phyloP scores from a whole-genome alignment of 345 rosid genomes.

The Populus pruinosa region DNA sequence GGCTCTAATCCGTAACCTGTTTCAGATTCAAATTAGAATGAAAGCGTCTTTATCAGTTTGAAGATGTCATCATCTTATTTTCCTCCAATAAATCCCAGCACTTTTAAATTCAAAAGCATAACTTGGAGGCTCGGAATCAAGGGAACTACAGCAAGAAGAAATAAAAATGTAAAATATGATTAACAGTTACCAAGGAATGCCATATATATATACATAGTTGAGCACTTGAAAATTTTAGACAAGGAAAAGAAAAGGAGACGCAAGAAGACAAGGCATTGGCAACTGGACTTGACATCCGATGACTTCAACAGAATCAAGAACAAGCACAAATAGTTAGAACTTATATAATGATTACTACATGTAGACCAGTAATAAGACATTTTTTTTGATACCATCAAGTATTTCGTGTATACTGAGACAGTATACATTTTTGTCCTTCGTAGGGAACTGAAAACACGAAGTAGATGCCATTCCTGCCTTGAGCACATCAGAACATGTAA shows the following conservation, averaged over 20 bases:
- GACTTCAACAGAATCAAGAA: neutral
- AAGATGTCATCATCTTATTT: neutral
- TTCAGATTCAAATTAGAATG: neutral
- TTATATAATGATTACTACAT: neutral
- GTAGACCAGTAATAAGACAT: neutral
- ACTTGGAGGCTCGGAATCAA: neutral
- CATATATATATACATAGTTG: neutral
- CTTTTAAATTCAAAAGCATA: constrained; percentile 1
- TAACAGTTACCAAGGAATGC: neutral
- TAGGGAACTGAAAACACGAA: no score
- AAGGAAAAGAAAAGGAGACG: neutral
- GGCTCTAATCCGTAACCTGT: neutral
- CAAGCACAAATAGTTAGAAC: no score
- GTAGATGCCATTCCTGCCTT: no score
- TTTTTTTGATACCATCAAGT: neutral
- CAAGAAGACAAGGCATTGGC: neutral
- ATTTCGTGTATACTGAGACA: neutral
- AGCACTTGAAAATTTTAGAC: neutral
- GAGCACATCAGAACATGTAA: neutral
- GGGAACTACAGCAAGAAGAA: neutral
- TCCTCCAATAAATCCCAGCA: neutral
- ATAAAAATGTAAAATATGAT: neutral
- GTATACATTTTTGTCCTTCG: no score
- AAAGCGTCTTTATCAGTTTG: neutral
- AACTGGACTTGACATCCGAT: neutral